A percentile compares a stretch with the other conserved stretches of the same genome.
These are phyloP conservation scores for Trichoderma gamsii DNA, from an alignment of 495 filamentous ascomycete genomes.

Conservation along the genomic window DNA sequence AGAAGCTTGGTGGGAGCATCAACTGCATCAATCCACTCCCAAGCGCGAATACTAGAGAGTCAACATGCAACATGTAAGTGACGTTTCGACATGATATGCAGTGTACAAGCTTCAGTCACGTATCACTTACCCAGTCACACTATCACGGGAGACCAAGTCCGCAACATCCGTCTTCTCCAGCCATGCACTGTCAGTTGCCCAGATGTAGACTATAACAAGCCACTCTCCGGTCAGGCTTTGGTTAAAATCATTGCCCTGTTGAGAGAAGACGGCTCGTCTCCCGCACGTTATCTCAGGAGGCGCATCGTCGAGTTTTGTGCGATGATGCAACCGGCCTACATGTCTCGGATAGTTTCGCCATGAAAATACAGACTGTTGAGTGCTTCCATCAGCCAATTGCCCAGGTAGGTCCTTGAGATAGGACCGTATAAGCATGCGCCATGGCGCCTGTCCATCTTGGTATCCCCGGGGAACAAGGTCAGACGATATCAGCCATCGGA, in stretches of 20 bases:
- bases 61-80: neutral
- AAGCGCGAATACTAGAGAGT: constrained; percentile 10
- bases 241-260: neutral
- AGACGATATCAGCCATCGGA: constrained; percentile 11
- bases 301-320: constrained; percentile 8
- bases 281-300: constrained; percentile 13
- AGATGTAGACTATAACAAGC: constrained; percentile 12
- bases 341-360: constrained; percentile 1
- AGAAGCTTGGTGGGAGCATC: neutral
- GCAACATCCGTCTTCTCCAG: neutral
- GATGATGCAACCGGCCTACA: neutral
- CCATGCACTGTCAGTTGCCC: neutral
- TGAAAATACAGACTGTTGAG: neutral
- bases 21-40: constrained; percentile 3
- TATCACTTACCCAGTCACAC: constrained; percentile 11
- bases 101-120: neutral
- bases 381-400: constrained; percentile 3
- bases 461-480: constrained; percentile 12
- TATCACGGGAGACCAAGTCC: constrained; percentile 5
- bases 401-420: neutral
- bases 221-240: constrained; percentile 3
- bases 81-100: neutral
- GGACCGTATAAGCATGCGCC: constrained; percentile 12
- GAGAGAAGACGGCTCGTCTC: constrained; percentile 10
- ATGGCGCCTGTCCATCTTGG: constrained; percentile 8